Percentiles rank a stretch among this genome's conserved stretches.
Evolutionary conservation across 805 yeast species (phyloP).

Genomic region (Candida maesae): DNA sequence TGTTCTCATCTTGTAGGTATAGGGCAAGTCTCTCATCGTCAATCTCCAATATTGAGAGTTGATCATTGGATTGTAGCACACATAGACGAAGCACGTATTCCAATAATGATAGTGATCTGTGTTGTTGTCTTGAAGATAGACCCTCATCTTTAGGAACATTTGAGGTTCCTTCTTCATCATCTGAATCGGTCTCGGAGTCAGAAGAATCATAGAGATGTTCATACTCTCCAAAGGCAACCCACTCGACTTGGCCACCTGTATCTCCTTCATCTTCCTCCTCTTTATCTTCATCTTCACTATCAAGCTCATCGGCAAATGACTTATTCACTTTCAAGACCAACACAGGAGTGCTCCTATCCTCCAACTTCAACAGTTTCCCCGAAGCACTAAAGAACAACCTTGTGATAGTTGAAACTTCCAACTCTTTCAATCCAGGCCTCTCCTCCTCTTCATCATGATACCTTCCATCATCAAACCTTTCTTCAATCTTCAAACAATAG

Average conservation of each 20-base stretch:
- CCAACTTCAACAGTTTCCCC: slow-evolving; percentile 59
- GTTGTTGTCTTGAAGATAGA: neutral
- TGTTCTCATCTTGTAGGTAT: slow-evolving; percentile 56
- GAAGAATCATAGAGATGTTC: slow-evolving; percentile 2
- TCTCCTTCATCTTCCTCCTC: slow-evolving; percentile 21
- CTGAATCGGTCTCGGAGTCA: neutral
- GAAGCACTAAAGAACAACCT: slow-evolving; percentile 67
- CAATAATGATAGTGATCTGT: neutral
- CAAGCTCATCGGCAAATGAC: slow-evolving; percentile 22
- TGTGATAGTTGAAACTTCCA: slow-evolving; percentile 40
- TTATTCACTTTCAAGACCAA: slow-evolving; percentile 51
- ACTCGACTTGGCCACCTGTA: slow-evolving; percentile 1
- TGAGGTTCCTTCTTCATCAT: slow-evolving; percentile 25
- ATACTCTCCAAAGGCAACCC: slow-evolving; percentile 8
- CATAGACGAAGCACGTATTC: slow-evolving; percentile 52
- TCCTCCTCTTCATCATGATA: slow-evolving; percentile 56
- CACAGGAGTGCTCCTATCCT: slow-evolving; percentile 62
- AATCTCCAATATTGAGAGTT: slow-evolving; percentile 45
- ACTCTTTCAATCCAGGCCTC: slow-evolving; percentile 34
- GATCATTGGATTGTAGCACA: slow-evolving; percentile 59
- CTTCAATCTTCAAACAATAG: slow-evolving; percentile 47
- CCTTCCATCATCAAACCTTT: slow-evolving; percentile 54
- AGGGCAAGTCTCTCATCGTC: slow-evolving; percentile 64
- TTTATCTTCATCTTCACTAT: slow-evolving; percentile 22
- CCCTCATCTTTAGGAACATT: neutral